Conservation (phyloP, 345 rosid species). For the Diplotaxis tenuifolia region DNA sequence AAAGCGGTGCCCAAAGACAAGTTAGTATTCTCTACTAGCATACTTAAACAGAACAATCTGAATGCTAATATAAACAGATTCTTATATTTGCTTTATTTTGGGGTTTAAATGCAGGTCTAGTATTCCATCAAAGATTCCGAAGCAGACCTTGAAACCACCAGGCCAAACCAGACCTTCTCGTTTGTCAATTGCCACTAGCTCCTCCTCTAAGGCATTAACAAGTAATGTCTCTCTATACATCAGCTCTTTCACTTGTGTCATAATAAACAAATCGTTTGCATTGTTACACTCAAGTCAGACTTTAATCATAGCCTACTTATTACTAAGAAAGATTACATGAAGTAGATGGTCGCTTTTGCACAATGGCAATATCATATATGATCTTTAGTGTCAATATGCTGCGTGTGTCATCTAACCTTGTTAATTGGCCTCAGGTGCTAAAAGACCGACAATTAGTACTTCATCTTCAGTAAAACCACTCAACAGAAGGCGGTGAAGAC, state of each 20-base stretch:
- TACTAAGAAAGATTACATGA: neutral
- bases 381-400: neutral
- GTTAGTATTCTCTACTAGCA: conserved; percentile 43
- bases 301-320: neutral
- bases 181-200: conserved; percentile 48
- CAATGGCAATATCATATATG: neutral
- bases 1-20: conserved; percentile 46
- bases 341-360: neutral
- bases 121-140: conserved; percentile 56
- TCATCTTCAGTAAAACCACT: conserved; percentile 29
- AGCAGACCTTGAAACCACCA: conserved; percentile 44
- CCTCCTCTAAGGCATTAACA: conserved; percentile 52
- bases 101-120: conserved; percentile 29
- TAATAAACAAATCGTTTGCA: neutral
- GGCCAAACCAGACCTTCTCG: conserved; percentile 52
- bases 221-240: conserved; percentile 39
- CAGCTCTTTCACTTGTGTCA: neutral
- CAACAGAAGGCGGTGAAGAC: conserved; percentile 28
- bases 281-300: neutral
- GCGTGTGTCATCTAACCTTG: neutral
- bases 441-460: conserved; percentile 23
- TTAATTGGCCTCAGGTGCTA: conserved; percentile 27
- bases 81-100: neutral
- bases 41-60: neutral
- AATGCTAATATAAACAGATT: neutral